phyloP scores from a whole-genome alignment of 2,329 filamentous ascomycete genomes.

The Talaromyces sp. region DNA sequence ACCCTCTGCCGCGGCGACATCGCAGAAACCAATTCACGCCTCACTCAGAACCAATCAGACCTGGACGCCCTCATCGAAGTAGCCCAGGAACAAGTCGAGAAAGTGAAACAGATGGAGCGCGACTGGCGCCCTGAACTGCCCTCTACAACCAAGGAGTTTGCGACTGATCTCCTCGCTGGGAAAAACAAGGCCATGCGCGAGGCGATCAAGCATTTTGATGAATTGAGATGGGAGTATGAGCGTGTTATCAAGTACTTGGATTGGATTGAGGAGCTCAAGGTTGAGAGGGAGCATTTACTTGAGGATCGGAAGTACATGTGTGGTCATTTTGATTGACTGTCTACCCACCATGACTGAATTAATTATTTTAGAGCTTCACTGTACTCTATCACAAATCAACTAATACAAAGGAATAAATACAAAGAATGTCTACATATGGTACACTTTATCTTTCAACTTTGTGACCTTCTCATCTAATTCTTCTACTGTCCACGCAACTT shows the following conservation, averaged over 20 bases:
- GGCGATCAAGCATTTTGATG: constrained; percentile 1
- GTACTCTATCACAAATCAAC: neutral
- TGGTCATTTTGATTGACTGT: neutral
- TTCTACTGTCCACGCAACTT: neutral
- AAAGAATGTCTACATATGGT: neutral
- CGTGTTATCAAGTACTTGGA: neutral
- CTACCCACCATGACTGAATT: no score
- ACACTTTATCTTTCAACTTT: neutral
- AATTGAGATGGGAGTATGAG: constrained; percentile 11
- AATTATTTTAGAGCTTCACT: neutral
- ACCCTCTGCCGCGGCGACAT: constrained; percentile 13
- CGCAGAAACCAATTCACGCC: neutral
- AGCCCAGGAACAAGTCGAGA: constrained; percentile 11
- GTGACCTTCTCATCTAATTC: neutral
- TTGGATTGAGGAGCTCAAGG: constrained; percentile 8
- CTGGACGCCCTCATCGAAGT: neutral
- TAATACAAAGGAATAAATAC: neutral
- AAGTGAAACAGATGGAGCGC: constrained; percentile 8
- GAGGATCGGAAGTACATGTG: constrained; percentile 16
- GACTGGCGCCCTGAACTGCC: constrained; percentile 8
- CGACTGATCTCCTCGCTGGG: neutral
- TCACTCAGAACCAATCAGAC: neutral
- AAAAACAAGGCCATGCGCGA: neutral
- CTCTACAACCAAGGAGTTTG: neutral
- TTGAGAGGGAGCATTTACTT: constrained; percentile 1